Percentiles rank a stretch among this genome's conserved stretches.
Conservation (phyloP, 1,139 yeast genomes). For the Taphrina flavorubra region DNA sequence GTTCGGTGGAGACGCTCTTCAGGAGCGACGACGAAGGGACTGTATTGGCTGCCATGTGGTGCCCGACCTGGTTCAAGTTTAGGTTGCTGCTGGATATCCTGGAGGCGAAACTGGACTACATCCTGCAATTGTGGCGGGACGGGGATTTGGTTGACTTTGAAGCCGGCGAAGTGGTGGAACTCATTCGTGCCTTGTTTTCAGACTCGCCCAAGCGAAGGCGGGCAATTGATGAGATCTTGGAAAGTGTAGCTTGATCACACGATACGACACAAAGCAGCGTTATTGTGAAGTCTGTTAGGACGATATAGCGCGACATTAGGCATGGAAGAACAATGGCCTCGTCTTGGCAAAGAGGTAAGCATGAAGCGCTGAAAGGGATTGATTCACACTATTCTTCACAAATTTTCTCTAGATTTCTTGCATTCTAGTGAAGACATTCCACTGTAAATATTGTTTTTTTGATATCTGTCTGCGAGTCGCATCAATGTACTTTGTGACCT, state of each 20-base stretch:
- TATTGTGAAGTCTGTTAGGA: too few relatives aligned
- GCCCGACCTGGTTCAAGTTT: conserved; percentile 54
- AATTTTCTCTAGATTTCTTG: not conserved
- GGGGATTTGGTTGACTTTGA: conserved; percentile 76
- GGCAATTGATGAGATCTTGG: conserved; percentile 62
- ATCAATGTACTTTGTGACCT: not conserved
- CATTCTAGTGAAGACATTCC: not conserved
- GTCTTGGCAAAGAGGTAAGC: not conserved
- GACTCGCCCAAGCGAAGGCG: conserved; percentile 69
- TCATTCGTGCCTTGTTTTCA: conserved; percentile 70
- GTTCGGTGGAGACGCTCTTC: conserved; percentile 29
- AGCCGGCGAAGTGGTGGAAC: conserved; percentile 66
- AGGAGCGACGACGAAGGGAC: conserved; percentile 39
- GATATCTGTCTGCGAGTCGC: not conserved
- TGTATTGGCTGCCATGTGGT: conserved; percentile 49
- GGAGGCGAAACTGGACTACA: conserved; percentile 62
- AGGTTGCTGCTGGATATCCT: conserved; percentile 52
- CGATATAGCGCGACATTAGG: too few relatives aligned
- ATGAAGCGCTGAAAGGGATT: not conserved
- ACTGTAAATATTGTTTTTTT: not conserved
- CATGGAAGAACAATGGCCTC: not conserved
- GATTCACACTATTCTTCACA: not conserved
- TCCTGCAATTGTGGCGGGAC: conserved; percentile 70
- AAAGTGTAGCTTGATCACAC: conserved; percentile 11
- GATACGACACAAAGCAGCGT: not conserved